Conservation (phyloP, 768 basidiomycete species). For the Lepiota venenata region DNA sequence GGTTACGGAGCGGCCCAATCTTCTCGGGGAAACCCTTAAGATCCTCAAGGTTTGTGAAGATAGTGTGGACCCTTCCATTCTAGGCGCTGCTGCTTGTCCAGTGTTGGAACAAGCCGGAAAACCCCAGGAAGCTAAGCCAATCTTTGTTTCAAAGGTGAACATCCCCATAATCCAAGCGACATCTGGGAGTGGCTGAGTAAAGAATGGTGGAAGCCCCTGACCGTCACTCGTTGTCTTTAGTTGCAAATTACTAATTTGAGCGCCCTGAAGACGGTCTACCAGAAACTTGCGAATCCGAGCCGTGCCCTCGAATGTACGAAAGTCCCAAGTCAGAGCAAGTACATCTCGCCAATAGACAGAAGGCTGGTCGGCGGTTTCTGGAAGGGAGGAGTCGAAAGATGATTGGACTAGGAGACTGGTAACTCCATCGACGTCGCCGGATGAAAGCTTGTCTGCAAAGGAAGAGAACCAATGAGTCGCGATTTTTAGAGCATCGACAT, state of each 20-base stretch:
- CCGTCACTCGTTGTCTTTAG: conserved; percentile 20
- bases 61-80: conserved; percentile 49
- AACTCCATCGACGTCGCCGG: conserved; percentile 21
- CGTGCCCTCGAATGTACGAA: conserved; percentile 42
- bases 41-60: conserved; percentile 49
- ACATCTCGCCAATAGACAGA: conserved; percentile 50
- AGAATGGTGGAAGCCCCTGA: conserved; percentile 13
- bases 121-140: conserved; percentile 42
- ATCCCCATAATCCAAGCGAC: conserved; percentile 46
- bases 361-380: conserved; percentile 12
- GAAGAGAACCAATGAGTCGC: conserved; percentile 26
- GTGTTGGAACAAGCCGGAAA: conserved; percentile 40
- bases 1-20: conserved; percentile 36
- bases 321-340: conserved; percentile 49
- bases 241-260: conserved; percentile 25
- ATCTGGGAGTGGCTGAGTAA: conserved; percentile 35
- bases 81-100: conserved; percentile 9
- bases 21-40: conserved; percentile 43
- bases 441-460: conserved; percentile 15
- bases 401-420: conserved; percentile 25
- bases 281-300: conserved; percentile 36
- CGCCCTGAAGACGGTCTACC: conserved; percentile 28
- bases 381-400: conserved; percentile 23
- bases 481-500: conserved; percentile 27
- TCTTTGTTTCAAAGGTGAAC: conserved; percentile 44